phyloP scores from a whole-genome alignment of 768 basidiomycete genomes.

The Hysterangium stoloniferum region DNA sequence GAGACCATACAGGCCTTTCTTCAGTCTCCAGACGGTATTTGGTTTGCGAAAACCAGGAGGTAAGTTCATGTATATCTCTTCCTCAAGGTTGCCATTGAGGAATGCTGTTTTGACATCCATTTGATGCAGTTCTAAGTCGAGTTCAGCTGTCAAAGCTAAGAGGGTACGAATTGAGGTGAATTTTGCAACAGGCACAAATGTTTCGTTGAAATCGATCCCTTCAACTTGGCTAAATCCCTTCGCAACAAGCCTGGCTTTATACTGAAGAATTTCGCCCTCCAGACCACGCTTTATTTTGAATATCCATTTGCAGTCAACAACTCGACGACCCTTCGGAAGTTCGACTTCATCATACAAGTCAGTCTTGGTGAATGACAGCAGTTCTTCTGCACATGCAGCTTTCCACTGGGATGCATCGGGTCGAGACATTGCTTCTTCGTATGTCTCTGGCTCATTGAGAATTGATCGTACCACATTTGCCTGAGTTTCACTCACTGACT shows the following conservation, averaged over 20 bases:
- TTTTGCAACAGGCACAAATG: slow-evolving; percentile 12
- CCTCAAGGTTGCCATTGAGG: slow-evolving; percentile 9
- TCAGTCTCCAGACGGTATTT: slow-evolving; percentile 12
- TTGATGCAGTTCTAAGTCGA: slow-evolving; percentile 19
- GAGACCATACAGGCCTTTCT: slow-evolving; percentile 11
- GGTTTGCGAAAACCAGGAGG: slow-evolving; percentile 14
- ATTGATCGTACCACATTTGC: no score
- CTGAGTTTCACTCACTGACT: no score
- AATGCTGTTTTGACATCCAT: slow-evolving; percentile 2
- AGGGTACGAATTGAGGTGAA: background rate
- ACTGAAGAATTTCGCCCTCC: slow-evolving; percentile 13
- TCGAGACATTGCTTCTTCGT: no score
- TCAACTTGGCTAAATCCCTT: slow-evolving; percentile 31
- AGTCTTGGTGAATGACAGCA: no score
- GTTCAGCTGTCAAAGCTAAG: background rate
- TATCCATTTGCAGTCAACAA: slow-evolving; percentile 29
- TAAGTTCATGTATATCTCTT: slow-evolving; percentile 21
- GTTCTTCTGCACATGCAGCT: no score
- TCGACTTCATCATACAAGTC: no score
- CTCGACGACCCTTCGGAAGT: slow-evolving; percentile 22
- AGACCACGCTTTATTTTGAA: slow-evolving; percentile 23
- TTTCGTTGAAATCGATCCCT: slow-evolving; percentile 29
- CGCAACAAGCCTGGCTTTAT: slow-evolving; percentile 20
- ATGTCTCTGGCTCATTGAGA: no score
- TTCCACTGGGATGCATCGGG: no score